Evolutionary conservation across 2,329 filamentous ascomycete species (phyloP).

Genomic region (Daldinia eschscholtzii): DNA sequence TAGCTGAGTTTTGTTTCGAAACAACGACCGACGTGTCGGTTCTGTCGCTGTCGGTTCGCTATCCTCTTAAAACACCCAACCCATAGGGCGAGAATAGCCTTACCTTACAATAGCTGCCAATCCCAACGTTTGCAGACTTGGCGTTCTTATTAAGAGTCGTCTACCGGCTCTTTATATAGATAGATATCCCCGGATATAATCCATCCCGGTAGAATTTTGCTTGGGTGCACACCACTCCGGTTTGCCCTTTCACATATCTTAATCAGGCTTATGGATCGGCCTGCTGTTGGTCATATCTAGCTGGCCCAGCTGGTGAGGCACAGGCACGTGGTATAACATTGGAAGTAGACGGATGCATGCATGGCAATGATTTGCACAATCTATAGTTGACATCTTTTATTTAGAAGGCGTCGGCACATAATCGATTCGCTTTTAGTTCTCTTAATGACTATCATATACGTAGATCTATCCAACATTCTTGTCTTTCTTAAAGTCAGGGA

Average conservation of each 20-base stretch:
- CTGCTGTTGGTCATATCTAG: conserved; percentile 9
- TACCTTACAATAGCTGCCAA: conserved; percentile 1
- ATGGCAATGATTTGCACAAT: not conserved
- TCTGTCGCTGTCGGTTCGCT: not conserved
- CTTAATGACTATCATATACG: not conserved
- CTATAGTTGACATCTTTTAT: not conserved
- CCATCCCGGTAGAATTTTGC: conserved; percentile 24
- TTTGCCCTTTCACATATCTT: not conserved
- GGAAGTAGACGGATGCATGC: conserved; percentile 20
- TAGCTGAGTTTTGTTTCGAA: conserved; percentile 39
- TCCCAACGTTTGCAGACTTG: not conserved
- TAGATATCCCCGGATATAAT: conserved; percentile 24
- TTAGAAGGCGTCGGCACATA: not conserved
- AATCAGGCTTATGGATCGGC: not conserved
- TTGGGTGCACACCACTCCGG: conserved; percentile 5
- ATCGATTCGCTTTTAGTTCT: not conserved
- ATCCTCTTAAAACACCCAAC: conserved; percentile 24
- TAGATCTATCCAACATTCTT: not conserved
- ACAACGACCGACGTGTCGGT: conserved; percentile 10
- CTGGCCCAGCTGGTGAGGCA: conserved; percentile 19
- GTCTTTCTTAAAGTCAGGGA: not conserved
- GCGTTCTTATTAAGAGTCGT: not conserved
- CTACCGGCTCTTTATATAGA: conserved; percentile 1
- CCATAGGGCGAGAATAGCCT: conserved; percentile 22
- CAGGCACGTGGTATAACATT: conserved; percentile 16